Evolutionary conservation across 345 rosid species (phyloP), one percentile per base, ranked within the genome.

Genomic region (Orychophragmus violaceus): DNA sequence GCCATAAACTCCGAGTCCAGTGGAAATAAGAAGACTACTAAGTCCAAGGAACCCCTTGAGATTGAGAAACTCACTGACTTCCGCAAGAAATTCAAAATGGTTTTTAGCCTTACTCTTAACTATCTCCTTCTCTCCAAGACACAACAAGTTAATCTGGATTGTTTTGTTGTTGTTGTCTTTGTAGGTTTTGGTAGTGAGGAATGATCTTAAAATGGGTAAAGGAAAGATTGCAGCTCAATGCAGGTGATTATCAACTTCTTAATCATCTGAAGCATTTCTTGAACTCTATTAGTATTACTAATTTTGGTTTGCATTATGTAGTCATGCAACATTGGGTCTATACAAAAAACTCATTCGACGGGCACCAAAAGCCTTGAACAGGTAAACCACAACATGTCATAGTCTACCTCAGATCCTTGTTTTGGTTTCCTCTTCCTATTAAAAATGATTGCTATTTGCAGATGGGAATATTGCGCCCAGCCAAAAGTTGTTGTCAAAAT

Each of bases 201-300:
- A 88, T 72, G 99, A 94, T 81, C 91, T 94, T 55, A 94, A 88
- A 81, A 94, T 91, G 99, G 99, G 99, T 53, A 91, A 94, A 78
- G 99, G 99, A 37, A 94, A 94, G 82, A 87, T 91, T 82, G 97
- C 96, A 17, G 96, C 99, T 36, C 97, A 94, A 56, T 94, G 99
- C 91, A 88, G 99, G 99, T 93, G 44, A 16, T 9, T 42, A 2
- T 56, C 49, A 54, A 62, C 32, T 30, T 30, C 8, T 30, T 30
- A 8, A 10, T 39, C 53, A 37, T 17, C n/a, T 8, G 5, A 50
- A 58, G 1, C 49, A 8, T 10, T 23, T 55, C 33, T 46, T 24
- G 3, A 41, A 39, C 3, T 41, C 10, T 6, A 7, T 30, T 45
- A 28, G 0, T 35, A n/a, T 36, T 70, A 37, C 10, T 57, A 41